Evolutionary conservation across 129 eudicot genomes (phyloP), one percentile per base, ranked within the genome.

Genomic region (Centaurea solstitialis): DNA sequence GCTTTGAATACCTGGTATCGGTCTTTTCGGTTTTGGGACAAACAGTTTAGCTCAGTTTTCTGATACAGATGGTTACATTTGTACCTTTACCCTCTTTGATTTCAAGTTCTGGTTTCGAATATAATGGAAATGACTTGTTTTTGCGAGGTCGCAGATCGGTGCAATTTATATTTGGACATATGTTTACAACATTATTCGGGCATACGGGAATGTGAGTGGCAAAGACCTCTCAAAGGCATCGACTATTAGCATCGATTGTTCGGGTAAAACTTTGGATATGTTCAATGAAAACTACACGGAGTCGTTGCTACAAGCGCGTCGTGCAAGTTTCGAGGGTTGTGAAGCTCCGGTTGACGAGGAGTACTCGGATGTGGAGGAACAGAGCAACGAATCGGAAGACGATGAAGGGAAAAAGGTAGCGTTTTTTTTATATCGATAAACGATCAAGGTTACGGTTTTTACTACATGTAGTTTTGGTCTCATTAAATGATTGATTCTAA

Each of bases 101-200:
- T 21, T 82, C 65, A 3, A 39, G 73, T 41, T 41, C 11, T 22
- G 11, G 53, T 24, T 40, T 24, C 0, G 13, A 71, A 23, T 18
- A 20, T 72, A 17, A 72, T 67, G 68, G 17, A 40, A 33, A 68
- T 47, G 69, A 15, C 38, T 35, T 65, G 4, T 50, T 69, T 22
- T 59, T 40, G 18, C 72, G 65, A 39, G 68, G 62, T 84, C 79
- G 13, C 81, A 91, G 96, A 76, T 91, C 22, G 88, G 91, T 5
- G 67, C 89, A 15, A 45, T 91, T 67, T 88, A 73, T 78, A 75
- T 88, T 7, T 91, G 93, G 96, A 21, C 88, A 10, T 91, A 85
- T 45, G 87, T 79, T 8, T 91, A 87, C 84, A 88, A 87, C 83
- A 88, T 91, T 21, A 87, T 91, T 40, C 80, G 91, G 78, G 85